A percentile compares a stretch with the other conserved stretches of the same genome.
phyloP scores from a whole-genome alignment of 352 stramenopile species.

The Globisporangium parvum region DNA sequence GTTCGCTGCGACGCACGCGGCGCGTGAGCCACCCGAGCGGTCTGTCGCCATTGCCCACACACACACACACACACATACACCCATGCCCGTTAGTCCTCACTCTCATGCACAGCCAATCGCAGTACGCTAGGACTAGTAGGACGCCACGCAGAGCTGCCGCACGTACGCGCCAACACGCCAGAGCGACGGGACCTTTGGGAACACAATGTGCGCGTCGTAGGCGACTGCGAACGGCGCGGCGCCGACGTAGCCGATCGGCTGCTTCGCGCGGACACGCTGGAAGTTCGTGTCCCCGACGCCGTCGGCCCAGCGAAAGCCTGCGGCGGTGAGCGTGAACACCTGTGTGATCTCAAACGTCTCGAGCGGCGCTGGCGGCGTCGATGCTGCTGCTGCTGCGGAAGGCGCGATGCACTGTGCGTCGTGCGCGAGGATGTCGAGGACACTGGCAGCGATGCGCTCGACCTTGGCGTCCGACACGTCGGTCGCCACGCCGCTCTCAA shows the following conservation, averaged over 20 bases:
- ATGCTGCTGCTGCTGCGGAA: background rate
- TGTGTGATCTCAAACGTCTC: constrained; percentile 44
- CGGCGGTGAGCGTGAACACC: constrained; percentile 53
- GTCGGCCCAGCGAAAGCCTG: constrained; percentile 49
- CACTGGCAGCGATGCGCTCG: constrained; percentile 26
- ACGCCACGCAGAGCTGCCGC: background rate
- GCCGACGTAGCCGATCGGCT: constrained; percentile 48
- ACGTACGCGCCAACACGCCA: constrained; percentile 57
- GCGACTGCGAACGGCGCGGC: constrained; percentile 30
- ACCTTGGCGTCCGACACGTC: constrained; percentile 48
- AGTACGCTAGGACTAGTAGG: background rate
- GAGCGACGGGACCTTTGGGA: constrained; percentile 50
- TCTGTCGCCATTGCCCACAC: constrained; percentile 13
- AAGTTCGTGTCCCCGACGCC: constrained; percentile 60
- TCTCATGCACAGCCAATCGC: background rate
- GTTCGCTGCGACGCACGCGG: constrained; percentile 3
- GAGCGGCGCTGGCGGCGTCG: background rate
- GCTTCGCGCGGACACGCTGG: constrained; percentile 27
- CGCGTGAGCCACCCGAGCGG: constrained; percentile 49
- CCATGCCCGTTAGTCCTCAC: background rate
- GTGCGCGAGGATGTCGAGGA: constrained; percentile 42
- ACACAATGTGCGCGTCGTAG: constrained; percentile 64
- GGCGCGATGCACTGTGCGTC: constrained; percentile 33
- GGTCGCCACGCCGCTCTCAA: constrained; percentile 55
- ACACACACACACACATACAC: background rate